A percentile compares a stretch with the other conserved stretches of the same genome.
phyloP scores from a whole-genome alignment of 139 green algal genomes.

The Medakamo hakoo region DNA sequence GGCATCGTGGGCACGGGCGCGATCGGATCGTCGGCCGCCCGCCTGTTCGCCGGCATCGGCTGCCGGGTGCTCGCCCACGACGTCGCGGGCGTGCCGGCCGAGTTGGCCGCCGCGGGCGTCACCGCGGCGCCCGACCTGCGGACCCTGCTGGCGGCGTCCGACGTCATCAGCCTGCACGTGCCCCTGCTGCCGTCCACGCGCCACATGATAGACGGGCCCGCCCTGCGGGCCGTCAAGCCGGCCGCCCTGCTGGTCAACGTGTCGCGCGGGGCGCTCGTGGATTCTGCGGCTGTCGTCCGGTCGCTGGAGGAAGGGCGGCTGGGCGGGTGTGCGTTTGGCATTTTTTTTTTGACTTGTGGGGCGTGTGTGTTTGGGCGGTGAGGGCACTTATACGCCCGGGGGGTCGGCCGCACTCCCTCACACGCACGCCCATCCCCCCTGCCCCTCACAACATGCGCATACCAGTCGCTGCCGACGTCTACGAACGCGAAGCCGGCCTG shows the following conservation, averaged over 20 bases:
- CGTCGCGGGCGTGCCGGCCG: conserved; percentile 8
- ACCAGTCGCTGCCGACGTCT: conserved; percentile 4
- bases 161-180: conserved; percentile 50
- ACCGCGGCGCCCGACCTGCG: conserved; percentile 36
- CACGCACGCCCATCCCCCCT: not conserved
- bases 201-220: conserved; percentile 44
- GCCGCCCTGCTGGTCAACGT: conserved; percentile 53
- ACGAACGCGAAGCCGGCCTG: conserved; percentile 19
- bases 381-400: not conserved
- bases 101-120: conserved; percentile 29
- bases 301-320: conserved; percentile 39
- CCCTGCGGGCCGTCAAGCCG: conserved; percentile 42
- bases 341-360: not conserved
- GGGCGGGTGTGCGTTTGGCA: conserved; percentile 6
- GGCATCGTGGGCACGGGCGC: conserved; percentile 66
- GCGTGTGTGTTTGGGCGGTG: not conserved
- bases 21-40: conserved; percentile 33
- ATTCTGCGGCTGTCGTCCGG: conserved; percentile 42
- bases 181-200: conserved; percentile 46
- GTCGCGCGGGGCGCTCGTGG: conserved; percentile 51
- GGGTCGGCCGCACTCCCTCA: not conserved
- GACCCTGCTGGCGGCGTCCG: conserved; percentile 26
- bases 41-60: conserved; percentile 33
- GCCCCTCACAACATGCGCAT: not conserved
- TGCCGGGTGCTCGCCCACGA: conserved; percentile 44